Evolutionary conservation across 2,329 filamentous ascomycete genomes (phyloP), one percentile per base, ranked within the genome.

Genomic region (Fusarium miscanthi): DNA sequence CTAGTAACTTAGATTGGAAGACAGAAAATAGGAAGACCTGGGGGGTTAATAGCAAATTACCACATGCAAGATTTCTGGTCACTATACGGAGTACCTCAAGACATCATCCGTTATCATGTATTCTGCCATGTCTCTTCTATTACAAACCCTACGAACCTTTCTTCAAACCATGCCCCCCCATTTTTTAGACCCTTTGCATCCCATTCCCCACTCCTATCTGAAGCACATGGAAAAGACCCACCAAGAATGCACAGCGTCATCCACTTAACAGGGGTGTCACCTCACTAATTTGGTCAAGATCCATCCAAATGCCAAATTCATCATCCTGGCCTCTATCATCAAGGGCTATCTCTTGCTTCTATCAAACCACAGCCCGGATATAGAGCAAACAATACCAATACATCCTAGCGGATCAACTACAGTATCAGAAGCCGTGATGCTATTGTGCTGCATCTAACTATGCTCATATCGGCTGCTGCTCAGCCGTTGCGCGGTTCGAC

Each of bases 401-500:
- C 56, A 71, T 57, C 73, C 46, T 65, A 58, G 41, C 51, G 49
- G 61, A 58, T 61, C 57, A 42, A 53, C 49, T 23, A 61, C 43
- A 57, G 10, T 38, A 56, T 37, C 54, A 42, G 33, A 49, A 52
- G 33, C 49, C 69, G 74, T 74, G 54, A 82, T 81, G 80, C 68
- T 60, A 68, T 56, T 58, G 60, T 56, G 46, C 59, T 62, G 69
- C 65, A 63, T 70, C 73, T 81, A 74, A 70, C 69, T 25, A 79
- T 80, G 74, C 78, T 82, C 49, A 62, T 70, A 66, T 71, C 76
- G 61, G 72, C 74, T 60, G 76, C 77, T 78, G 80, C 82, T 69
- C 82, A 78, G 66, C 70, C 85, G 73, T 79, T 80, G 78, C 82
- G 81, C 78, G 81, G 81, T 72, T 78, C 84, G 59, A 82, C 82